These are phyloP conservation scores for Mycena galericulata DNA, from an alignment of 768 basidiomycete genomes.

Conservation along the genomic window DNA sequence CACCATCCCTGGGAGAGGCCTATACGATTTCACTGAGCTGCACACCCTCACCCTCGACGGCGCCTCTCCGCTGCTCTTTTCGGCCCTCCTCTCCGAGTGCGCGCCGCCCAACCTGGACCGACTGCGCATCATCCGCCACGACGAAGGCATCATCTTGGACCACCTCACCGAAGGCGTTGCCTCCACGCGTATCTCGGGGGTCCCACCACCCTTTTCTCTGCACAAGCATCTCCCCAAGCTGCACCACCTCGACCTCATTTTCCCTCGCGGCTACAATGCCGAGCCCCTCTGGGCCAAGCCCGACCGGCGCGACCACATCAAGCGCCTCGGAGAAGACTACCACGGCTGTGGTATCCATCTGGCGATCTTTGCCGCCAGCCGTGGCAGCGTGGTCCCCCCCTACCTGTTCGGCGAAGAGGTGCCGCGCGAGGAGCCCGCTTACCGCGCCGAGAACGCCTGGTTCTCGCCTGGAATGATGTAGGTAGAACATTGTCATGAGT, in stretches of 20 bases:
- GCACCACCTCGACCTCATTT: constrained; percentile 7
- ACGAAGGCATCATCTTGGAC: constrained; percentile 4
- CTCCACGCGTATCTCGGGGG: constrained; percentile 7
- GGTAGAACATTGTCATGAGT: too few species aligned
- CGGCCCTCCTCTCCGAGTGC: constrained; percentile 12
- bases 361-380: not conserved
- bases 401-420: constrained; percentile 9
- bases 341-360: not conserved
- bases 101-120: constrained; percentile 9
- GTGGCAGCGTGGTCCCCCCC: not conserved
- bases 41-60: too few species aligned
- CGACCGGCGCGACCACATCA: too few species aligned
- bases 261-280: not conserved
- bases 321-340: too few species aligned
- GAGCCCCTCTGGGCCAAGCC: constrained; percentile 7
- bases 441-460: constrained; percentile 8
- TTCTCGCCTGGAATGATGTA: not conserved
- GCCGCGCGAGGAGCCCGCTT: constrained; percentile 5
- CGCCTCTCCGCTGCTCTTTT: not conserved
- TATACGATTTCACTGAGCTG: constrained; percentile 13
- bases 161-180: not conserved
- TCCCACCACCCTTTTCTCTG: constrained; percentile 7
- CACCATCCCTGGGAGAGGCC: not conserved
- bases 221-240: constrained; percentile 3
- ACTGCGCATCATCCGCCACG: too few species aligned